These are phyloP conservation scores for Mortierella sp. DNA, from an alignment of 371 early-diverging fungal genomes.

Conservation along the genomic window DNA sequence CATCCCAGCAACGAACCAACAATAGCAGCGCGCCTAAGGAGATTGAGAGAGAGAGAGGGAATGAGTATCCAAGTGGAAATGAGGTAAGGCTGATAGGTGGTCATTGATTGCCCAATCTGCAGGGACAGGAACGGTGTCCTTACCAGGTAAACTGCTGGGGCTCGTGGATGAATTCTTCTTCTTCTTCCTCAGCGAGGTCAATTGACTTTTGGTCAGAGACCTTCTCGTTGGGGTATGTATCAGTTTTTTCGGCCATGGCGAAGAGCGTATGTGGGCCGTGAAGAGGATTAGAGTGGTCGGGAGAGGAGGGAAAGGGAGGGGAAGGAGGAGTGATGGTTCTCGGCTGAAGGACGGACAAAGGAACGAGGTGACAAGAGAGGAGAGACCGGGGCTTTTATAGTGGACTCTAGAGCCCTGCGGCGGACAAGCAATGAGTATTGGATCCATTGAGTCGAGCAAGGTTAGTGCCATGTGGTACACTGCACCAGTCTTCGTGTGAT, in stretches of 20 bases:
- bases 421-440: too few relatives aligned
- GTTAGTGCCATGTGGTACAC: background rate
- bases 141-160: conserved; percentile 40
- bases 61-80: conserved; percentile 6
- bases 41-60: background rate
- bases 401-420: background rate
- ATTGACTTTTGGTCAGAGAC: background rate
- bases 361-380: background rate
- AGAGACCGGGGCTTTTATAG: background rate
- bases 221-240: background rate
- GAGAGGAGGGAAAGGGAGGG: background rate
- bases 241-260: conserved; percentile 6
- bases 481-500: background rate
- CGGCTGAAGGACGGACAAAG: conserved; percentile 1
- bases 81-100: too few relatives aligned
- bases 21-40: conserved; percentile 53
- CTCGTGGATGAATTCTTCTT: conserved; percentile 34
- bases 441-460: too few relatives aligned
- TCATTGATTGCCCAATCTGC: too few relatives aligned
- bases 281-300: background rate
- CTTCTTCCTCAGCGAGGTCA: conserved; percentile 12
- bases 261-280: background rate
- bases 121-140: background rate
- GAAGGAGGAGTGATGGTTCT: background rate
- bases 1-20: conserved; percentile 60